Evolutionary conservation across 2,329 filamentous ascomycete species (phyloP), one percentile per base, ranked within the genome.

Genomic region (Paradendryphiella salina): DNA sequence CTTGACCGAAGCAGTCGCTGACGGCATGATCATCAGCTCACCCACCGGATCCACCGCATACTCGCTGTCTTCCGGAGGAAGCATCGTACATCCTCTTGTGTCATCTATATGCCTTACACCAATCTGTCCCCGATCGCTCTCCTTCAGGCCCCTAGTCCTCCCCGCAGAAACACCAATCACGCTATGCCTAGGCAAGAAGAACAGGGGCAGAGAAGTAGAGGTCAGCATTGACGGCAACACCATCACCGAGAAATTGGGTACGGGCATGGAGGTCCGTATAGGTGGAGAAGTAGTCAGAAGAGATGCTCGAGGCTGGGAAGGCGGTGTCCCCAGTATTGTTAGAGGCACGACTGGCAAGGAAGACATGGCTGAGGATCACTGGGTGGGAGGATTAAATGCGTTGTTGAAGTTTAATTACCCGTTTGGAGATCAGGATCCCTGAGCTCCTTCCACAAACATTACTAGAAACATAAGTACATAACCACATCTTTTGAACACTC

Each of bases 361-460:
- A 14, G 66, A 66, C 62, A 77, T 81, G 61, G 78, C 80, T 18
- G 90, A 96, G 65, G 93, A 97, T 72, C 90, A 93, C 14, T 99
- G 94, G 94, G 93, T 99, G 2, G 93, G 93, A 1, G 93, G 94
- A 0, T 75, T 99, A 67, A 99, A 96, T 69, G 90, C 90, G 8
- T 71, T 97, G 66, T 76, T 99, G 62, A 99, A 99, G 77, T 99
- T 97, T 72, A 99, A 99, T 72, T 90, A 96, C 75, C 92, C 93
- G 0, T 97, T 97, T 79, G 94, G 94, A 0, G 87, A 73, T 38
- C 70, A 73, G 49, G 69, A 71, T 41, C 14, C 51, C 0, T 67
- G 10, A 41, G 8, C 15, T 23, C 33, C 23, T 5, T 10, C 2
- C 2, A 26, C 10, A 26, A 9, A 2, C 7, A 9, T 5, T 3